Conservation (phyloP, 2,329 filamentous ascomycete genomes). For the Fusarium virguliforme region DNA sequence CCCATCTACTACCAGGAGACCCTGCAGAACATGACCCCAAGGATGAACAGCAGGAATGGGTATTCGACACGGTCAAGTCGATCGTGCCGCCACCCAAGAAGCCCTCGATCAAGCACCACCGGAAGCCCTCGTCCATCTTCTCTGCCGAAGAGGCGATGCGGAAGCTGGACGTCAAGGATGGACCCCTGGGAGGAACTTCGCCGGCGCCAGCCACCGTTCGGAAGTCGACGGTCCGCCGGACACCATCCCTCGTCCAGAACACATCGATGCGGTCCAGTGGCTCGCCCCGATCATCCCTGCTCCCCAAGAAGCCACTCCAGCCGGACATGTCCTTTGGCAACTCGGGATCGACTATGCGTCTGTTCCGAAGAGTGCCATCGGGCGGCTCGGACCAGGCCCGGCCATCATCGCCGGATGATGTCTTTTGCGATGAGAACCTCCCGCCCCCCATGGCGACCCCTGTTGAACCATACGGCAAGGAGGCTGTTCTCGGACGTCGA, state of each 20-base stretch:
- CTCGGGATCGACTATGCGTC: slow-evolving; percentile 89
- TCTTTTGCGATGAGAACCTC: slow-evolving; percentile 75
- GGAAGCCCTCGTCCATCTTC: slow-evolving; percentile 72
- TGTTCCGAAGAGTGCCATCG: slow-evolving; percentile 89
- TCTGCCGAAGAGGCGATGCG: slow-evolving; percentile 74
- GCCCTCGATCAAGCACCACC: slow-evolving; percentile 64
- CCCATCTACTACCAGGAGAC: slow-evolving; percentile 96
- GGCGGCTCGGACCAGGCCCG: slow-evolving; percentile 69
- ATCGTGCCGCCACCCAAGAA: slow-evolving; percentile 69
- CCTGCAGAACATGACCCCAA: slow-evolving; percentile 79
- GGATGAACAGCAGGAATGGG: slow-evolving; percentile 87
- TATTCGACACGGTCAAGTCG: slow-evolving; percentile 94
- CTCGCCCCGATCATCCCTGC: slow-evolving; percentile 62
- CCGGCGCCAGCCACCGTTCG: slow-evolving; percentile 71
- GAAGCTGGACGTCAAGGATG: slow-evolving; percentile 74
- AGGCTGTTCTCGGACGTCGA: slow-evolving; percentile 85
- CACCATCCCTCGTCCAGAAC: slow-evolving; percentile 61
- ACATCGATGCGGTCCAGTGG: slow-evolving; percentile 57
- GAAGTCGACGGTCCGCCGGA: slow-evolving; percentile 70
- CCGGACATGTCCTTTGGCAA: slow-evolving; percentile 96
- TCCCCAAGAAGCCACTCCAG: slow-evolving; percentile 83
- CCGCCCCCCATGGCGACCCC: slow-evolving; percentile 64
- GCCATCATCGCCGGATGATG: slow-evolving; percentile 58
- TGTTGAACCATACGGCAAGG: slow-evolving; percentile 78
- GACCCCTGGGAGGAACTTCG: slow-evolving; percentile 71